Conservation (phyloP, 441 rosid genomes). For the Jatropha podagrica region DNA sequence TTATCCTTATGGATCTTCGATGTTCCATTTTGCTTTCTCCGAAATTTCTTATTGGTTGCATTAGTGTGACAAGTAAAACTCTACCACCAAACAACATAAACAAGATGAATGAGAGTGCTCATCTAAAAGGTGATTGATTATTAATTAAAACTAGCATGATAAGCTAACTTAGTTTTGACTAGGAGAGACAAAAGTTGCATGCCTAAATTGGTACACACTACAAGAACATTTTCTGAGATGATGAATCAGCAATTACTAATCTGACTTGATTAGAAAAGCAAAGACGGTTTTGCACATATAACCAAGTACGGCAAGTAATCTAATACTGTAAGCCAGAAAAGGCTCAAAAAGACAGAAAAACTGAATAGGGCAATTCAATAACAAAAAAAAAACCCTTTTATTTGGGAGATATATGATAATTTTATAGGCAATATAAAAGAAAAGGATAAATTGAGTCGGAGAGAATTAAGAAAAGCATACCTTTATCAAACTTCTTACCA, state of each 20-base stretch:
- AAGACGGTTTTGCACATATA: background rate
- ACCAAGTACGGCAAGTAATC: background rate
- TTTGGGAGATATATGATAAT: background rate
- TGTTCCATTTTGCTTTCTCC: background rate
- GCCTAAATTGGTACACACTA: background rate
- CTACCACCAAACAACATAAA: background rate
- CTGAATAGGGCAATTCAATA: background rate
- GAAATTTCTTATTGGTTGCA: background rate
- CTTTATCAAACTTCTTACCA: constrained; percentile 76
- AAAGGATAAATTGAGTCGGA: background rate
- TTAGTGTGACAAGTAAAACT: background rate
- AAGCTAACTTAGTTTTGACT: background rate
- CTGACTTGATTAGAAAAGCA: background rate
- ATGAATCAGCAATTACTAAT: background rate
- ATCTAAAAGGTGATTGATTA: background rate
- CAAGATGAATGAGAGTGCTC: background rate
- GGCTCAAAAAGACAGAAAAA: background rate
- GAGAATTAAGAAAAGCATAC: constrained; percentile 22
- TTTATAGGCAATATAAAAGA: background rate
- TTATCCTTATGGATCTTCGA: background rate
- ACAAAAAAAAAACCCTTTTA: background rate
- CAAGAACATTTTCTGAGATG: background rate
- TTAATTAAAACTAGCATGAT: background rate
- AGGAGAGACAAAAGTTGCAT: background rate
- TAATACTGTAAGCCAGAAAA: background rate